phyloP scores from a whole-genome alignment of 352 stramenopile species.

The Pythium graminicola region DNA sequence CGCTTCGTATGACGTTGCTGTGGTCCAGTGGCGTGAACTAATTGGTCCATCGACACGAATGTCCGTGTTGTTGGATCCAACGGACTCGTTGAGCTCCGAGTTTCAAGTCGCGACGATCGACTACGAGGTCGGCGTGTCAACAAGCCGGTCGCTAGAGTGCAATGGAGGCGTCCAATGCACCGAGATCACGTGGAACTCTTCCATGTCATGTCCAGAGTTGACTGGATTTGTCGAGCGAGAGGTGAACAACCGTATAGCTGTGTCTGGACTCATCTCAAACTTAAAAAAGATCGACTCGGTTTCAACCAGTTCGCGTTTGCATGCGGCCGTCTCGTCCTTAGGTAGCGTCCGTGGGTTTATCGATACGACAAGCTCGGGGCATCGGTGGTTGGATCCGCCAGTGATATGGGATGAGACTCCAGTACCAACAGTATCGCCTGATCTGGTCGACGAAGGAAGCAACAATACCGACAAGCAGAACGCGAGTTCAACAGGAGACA shows the following conservation, averaged over 20 bases:
- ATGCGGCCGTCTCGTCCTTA: slow-evolving; percentile 1
- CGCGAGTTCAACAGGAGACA: background rate
- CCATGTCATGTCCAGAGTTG: background rate
- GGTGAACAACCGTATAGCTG: background rate
- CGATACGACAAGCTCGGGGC: slow-evolving; percentile 2
- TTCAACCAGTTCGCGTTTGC: background rate
- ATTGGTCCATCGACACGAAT: background rate
- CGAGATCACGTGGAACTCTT: background rate
- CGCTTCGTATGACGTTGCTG: slow-evolving; percentile 13
- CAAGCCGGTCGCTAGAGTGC: no score
- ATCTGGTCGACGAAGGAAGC: no score
- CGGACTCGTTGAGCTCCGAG: background rate
- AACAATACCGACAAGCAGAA: no score
- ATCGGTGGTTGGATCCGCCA: background rate
- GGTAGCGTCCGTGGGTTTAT: slow-evolving; percentile 15
- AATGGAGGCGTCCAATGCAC: background rate
- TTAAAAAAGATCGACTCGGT: background rate
- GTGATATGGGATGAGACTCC: background rate
- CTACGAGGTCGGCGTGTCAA: no score
- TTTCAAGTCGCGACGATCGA: background rate
- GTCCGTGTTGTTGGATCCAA: slow-evolving; percentile 1
- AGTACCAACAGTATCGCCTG: no score
- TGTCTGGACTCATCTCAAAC: slow-evolving; percentile 1
- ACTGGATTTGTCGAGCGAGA: background rate
- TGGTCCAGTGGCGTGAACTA: slow-evolving; percentile 11